Conservation (phyloP, 495 filamentous ascomycete genomes). For the Penicillium parvum region DNA sequence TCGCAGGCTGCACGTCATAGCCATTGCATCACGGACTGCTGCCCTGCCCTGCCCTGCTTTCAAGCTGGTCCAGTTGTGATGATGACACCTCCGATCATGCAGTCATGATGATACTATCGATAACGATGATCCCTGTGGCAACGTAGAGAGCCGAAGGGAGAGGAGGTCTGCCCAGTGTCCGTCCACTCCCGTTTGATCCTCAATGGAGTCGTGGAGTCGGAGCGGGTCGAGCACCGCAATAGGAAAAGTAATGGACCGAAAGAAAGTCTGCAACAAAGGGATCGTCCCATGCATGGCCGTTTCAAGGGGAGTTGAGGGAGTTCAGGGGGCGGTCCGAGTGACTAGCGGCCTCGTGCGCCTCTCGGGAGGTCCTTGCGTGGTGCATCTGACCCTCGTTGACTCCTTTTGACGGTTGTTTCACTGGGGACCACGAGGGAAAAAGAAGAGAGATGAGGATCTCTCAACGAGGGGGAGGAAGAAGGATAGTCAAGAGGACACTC, state of each 20-base stretch:
- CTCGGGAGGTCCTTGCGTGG: conserved; percentile 1
- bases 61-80: no score
- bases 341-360: conserved; percentile 11
- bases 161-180: no score
- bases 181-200: no score
- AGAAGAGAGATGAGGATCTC: conserved; percentile 1
- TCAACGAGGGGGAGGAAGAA: not conserved
- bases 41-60: not conserved
- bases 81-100: conserved; percentile 1
- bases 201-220: conserved; percentile 4
- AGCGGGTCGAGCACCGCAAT: conserved; percentile 7
- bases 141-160: no score
- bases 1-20: conserved; percentile 7
- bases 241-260: conserved; percentile 17
- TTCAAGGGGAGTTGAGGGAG: conserved; percentile 11
- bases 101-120: conserved; percentile 12
- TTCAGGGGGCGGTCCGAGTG: not conserved
- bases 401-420: conserved; percentile 25
- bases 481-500: not conserved
- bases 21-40: conserved; percentile 4
- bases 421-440: conserved; percentile 11
- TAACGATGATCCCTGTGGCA: not conserved
- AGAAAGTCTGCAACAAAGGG: not conserved
- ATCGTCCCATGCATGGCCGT: not conserved
- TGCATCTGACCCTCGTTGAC: not conserved